Percentiles rank a stretch among this genome's conserved stretches.
Conservation (phyloP, 176 grass and related monocot species). For the Oryza coarctata region DNA sequence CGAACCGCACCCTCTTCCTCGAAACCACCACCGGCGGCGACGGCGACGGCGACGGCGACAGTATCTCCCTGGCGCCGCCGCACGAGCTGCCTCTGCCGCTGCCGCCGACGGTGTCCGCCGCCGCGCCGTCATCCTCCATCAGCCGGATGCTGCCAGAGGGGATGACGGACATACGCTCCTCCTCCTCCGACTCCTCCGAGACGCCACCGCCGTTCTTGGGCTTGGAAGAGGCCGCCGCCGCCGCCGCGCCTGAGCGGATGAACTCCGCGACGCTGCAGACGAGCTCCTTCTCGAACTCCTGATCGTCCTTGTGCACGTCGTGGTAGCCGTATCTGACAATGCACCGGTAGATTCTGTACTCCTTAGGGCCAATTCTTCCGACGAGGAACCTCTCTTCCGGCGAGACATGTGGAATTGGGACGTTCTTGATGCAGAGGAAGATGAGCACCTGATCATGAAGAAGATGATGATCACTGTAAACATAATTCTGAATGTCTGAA, state of each 20-base stretch:
- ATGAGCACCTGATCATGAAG: constrained; percentile 62
- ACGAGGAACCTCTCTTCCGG: constrained; percentile 80
- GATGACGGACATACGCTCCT: constrained; percentile 74
- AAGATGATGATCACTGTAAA: neutral
- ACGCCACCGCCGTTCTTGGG: constrained; percentile 19
- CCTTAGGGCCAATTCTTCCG: constrained; percentile 82
- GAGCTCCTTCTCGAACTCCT: constrained; percentile 90
- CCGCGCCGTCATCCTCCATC: constrained; percentile 48
- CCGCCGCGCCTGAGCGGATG: constrained; percentile 49
- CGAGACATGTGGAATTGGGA: constrained; percentile 64
- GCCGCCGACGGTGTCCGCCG: neutral
- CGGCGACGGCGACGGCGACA: constrained; percentile 19
- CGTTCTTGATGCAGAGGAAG: constrained; percentile 92
- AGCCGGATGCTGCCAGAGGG: constrained; percentile 68
- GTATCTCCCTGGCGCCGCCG: constrained; percentile 40
- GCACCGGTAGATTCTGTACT: constrained; percentile 87
- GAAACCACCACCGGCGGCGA: constrained; percentile 4
- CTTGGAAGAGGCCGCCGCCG: neutral
- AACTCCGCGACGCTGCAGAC: constrained; percentile 92
- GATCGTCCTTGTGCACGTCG: constrained; percentile 86
- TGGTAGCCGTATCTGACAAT: constrained; percentile 90
- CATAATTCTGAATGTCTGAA: constrained; percentile 23
- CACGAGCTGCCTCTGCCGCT: constrained; percentile 45
- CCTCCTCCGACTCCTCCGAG: constrained; percentile 37
- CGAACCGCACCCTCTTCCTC: constrained; percentile 82